Conservation (phyloP, 148 eudicot species). For the Diospyros lotus region DNA sequence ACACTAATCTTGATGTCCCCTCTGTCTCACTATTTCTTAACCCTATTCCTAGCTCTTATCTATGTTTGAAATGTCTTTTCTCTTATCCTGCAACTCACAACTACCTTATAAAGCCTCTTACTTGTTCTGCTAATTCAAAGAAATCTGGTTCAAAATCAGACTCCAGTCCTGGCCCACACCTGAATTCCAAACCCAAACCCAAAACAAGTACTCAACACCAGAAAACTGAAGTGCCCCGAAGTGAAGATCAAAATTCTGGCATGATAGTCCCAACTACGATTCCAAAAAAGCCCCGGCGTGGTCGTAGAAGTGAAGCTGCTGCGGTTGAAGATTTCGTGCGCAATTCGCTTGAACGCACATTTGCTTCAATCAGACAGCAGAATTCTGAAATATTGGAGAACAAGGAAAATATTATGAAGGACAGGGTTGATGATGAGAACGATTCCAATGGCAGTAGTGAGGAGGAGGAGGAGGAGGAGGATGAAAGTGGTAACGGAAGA, state of each 20-base stretch:
- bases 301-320: slow-evolving; percentile 83
- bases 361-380: slow-evolving; percentile 60
- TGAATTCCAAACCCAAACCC: slow-evolving; percentile 27
- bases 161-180: slow-evolving; percentile 17
- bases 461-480: slow-evolving; percentile 17
- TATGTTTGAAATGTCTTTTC: slow-evolving; percentile 7
- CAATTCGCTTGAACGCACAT: slow-evolving; percentile 53
- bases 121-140: slow-evolving; percentile 30
- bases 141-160: slow-evolving; percentile 26
- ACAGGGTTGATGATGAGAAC: slow-evolving; percentile 28
- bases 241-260: slow-evolving; percentile 23
- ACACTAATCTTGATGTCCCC: slow-evolving; percentile 9
- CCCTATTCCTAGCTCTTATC: slow-evolving; percentile 8
- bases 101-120: slow-evolving; percentile 13
- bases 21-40: slow-evolving; percentile 5
- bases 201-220: slow-evolving; percentile 15
- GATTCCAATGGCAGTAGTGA: slow-evolving; percentile 26
- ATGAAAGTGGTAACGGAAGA: slow-evolving; percentile 32
- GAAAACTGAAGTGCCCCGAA: slow-evolving; percentile 25
- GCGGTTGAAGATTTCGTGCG: slow-evolving; percentile 85
- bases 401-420: slow-evolving; percentile 44
- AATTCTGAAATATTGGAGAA: slow-evolving; percentile 48
- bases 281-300: slow-evolving; percentile 74
- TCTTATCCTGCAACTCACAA: slow-evolving; percentile 9
- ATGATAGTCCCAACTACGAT: slow-evolving; percentile 30